Conservation (phyloP, 768 basidiomycete genomes). For the Suillus tomentosus region DNA sequence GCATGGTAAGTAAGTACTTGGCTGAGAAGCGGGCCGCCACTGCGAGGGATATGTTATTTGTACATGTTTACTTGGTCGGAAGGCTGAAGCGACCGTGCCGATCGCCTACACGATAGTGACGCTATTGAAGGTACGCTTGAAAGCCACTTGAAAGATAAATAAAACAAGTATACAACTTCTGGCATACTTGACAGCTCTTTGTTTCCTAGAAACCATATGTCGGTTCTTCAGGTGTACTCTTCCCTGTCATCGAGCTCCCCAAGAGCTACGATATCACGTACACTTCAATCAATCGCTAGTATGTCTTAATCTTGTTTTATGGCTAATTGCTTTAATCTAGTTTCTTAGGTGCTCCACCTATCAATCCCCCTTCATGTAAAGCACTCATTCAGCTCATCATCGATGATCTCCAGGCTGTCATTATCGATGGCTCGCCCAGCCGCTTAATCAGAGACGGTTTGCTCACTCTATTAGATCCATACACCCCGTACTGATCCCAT, state of each 20-base stretch:
- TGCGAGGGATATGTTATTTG: constrained; percentile 7
- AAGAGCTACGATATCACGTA: constrained; percentile 45
- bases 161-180: background rate
- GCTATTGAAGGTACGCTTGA: background rate
- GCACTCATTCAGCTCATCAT: constrained; percentile 61
- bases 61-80: constrained; percentile 16
- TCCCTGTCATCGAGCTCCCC: constrained; percentile 47
- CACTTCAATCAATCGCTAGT: constrained; percentile 57
- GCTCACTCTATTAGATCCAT: constrained; percentile 17
- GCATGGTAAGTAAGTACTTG: constrained; percentile 25
- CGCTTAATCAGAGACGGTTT: constrained; percentile 60
- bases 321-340: background rate
- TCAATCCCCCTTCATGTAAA: constrained; percentile 50
- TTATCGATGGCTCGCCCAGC: constrained; percentile 41
- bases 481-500: background rate
- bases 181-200: background rate
- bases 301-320: constrained; percentile 15
- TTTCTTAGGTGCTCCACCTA: constrained; percentile 27
- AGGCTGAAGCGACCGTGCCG: background rate
- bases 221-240: constrained; percentile 11
- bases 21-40: constrained; percentile 8
- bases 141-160: background rate
- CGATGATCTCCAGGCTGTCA: constrained; percentile 51
- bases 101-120: background rate
- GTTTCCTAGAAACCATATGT: constrained; percentile 4